phyloP scores from a whole-genome alignment of 345 rosid species.

The Combretum micranthum region DNA sequence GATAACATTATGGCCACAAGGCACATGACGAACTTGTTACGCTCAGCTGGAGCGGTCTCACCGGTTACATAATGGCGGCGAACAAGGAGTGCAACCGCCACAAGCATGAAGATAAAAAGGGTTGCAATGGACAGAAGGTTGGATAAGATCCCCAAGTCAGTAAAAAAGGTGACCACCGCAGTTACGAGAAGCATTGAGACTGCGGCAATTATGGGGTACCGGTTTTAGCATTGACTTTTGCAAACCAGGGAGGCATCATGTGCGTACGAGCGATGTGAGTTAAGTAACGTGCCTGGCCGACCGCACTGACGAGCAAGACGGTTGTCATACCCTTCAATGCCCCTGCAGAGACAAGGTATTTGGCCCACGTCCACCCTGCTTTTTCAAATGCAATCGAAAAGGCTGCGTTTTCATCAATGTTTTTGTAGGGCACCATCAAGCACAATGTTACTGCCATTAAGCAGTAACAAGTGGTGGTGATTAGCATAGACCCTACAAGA shows the following conservation, averaged over 20 bases:
- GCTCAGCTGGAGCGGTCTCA: conserved; percentile 31
- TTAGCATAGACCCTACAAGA: conserved; percentile 64
- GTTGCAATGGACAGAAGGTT: conserved; percentile 69
- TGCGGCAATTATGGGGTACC: conserved; percentile 81
- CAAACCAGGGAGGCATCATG: conserved; percentile 89
- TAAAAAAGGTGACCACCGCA: conserved; percentile 62
- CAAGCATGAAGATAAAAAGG: conserved; percentile 72
- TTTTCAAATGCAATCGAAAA: conserved; percentile 66
- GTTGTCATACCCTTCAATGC: conserved; percentile 88
- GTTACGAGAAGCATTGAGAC: conserved; percentile 52
- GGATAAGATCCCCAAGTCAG: conserved; percentile 47
- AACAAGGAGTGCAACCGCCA: conserved; percentile 64
- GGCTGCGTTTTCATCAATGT: conserved; percentile 52
- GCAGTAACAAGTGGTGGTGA: conserved; percentile 50
- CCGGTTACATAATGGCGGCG: conserved; percentile 66
- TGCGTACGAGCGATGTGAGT: conserved; percentile 86
- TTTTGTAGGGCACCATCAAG: conserved; percentile 46
- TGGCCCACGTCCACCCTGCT: conserved; percentile 75
- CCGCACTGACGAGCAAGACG: conserved; percentile 56
- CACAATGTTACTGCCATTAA: conserved; percentile 46
- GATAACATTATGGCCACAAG: conserved; percentile 39
- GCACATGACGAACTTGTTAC: conserved; percentile 37
- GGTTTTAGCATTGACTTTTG: conserved; percentile 48
- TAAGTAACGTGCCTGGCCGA: conserved; percentile 78
- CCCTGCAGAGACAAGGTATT: conserved; percentile 68